These are phyloP conservation scores for Claviceps cyperi DNA, from an alignment of 2,329 filamentous ascomycete species.

Conservation along the genomic window DNA sequence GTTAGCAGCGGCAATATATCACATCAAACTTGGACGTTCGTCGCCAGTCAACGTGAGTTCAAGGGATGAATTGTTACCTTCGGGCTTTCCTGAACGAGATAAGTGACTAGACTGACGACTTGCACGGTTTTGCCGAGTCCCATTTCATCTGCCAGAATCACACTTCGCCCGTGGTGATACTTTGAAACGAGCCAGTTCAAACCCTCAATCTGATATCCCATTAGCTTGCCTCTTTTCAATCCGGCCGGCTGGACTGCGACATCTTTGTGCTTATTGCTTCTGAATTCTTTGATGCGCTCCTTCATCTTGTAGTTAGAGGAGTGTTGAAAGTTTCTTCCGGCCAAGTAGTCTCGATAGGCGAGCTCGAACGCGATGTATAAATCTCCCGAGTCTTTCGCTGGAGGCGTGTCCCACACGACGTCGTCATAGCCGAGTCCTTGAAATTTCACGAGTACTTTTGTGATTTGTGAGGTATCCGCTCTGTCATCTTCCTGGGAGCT, in stretches of 20 bases:
- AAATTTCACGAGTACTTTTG: constrained; percentile 72
- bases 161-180: constrained; percentile 68
- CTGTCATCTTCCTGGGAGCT: constrained; percentile 56
- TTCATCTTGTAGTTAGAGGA: constrained; percentile 46
- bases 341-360: constrained; percentile 78
- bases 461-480: constrained; percentile 55
- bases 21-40: background rate
- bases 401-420: constrained; percentile 76
- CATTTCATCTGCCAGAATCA: constrained; percentile 95
- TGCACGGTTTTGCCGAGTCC: constrained; percentile 95
- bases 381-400: constrained; percentile 45
- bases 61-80: constrained; percentile 19
- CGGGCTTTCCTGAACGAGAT: constrained; percentile 51
- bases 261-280: constrained; percentile 52
- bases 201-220: constrained; percentile 87
- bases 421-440: constrained; percentile 87
- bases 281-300: constrained; percentile 53
- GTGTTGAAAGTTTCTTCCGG: constrained; percentile 54
- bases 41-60: too few relatives aligned
- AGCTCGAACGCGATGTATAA: constrained; percentile 66
- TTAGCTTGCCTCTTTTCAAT: constrained; percentile 65
- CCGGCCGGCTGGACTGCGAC: constrained; percentile 58
- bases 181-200: constrained; percentile 92
- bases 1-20: background rate
- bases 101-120: constrained; percentile 67